These are phyloP conservation scores for Acacia acuminata DNA, from an alignment of 306 rosid species.

Conservation along the genomic window DNA sequence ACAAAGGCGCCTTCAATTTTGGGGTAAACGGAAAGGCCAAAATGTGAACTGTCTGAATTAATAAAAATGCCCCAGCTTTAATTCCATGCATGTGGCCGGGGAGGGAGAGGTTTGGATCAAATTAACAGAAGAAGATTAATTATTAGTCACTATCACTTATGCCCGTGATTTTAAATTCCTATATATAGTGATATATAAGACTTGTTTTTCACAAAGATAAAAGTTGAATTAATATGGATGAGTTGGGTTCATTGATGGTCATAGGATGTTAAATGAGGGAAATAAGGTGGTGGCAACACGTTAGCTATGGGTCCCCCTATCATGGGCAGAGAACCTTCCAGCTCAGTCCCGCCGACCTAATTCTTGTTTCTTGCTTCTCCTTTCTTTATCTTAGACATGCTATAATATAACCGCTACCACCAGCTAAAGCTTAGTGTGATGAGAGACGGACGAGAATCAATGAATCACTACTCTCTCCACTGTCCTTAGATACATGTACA, in stretches of 20 bases:
- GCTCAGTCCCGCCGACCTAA: conserved; percentile 34
- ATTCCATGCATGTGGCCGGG: neutral
- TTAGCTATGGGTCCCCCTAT: conserved; percentile 41
- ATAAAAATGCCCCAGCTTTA: neutral
- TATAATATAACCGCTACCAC: conserved; percentile 12
- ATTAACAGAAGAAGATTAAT: neutral
- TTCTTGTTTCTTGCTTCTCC: neutral
- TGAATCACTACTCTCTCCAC: neutral
- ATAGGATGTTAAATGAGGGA: neutral
- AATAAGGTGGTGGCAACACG: conserved; percentile 33
- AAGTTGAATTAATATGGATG: neutral
- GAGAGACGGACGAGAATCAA: neutral
- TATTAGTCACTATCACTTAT: neutral
- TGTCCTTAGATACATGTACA: neutral
- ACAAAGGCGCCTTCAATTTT: conserved; percentile 27
- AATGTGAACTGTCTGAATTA: neutral
- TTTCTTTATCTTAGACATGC: neutral
- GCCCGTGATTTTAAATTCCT: neutral
- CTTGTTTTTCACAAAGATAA: neutral
- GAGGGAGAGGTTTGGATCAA: neutral
- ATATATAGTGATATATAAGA: neutral
- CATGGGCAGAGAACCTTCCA: conserved; percentile 42
- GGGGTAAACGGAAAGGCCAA: conserved; percentile 14
- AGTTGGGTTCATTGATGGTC: neutral
- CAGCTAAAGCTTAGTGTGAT: neutral